phyloP scores from a whole-genome alignment of 2,329 filamentous ascomycete species.

The Ceratocystis harringtonii region DNA sequence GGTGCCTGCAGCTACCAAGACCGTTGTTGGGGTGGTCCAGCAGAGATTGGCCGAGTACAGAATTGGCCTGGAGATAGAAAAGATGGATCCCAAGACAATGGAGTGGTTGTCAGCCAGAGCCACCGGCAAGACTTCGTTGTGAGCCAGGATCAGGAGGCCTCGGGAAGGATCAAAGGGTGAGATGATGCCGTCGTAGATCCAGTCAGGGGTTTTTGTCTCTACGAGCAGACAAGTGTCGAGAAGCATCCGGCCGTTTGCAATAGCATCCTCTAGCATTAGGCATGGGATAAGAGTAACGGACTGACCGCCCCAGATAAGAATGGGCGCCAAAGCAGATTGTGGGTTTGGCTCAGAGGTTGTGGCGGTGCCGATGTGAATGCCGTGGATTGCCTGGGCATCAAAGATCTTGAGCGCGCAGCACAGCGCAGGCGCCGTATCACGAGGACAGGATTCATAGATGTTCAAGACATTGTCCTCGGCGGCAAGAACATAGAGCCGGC shows the following conservation, averaged over 20 bases:
- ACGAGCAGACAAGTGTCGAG: conserved; percentile 6
- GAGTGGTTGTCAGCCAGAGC: conserved; percentile 20
- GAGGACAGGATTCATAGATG: conserved; percentile 31
- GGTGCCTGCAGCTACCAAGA: conserved; percentile 76
- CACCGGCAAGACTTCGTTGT: conserved; percentile 61
- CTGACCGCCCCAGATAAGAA: conserved; percentile 58
- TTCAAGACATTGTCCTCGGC: conserved; percentile 46
- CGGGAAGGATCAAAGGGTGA: conserved; percentile 29
- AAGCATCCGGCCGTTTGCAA: not conserved
- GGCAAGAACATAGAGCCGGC: conserved; percentile 34
- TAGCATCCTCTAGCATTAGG: conserved; percentile 25
- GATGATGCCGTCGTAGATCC: conserved; percentile 56
- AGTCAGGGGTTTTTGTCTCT: conserved; percentile 42
- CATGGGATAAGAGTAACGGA: conserved; percentile 27
- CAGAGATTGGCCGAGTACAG: conserved; percentile 69
- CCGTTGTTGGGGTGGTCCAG: conserved; percentile 40
- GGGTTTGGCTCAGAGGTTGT: not conserved
- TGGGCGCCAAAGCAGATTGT: conserved; percentile 18
- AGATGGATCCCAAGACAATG: conserved; percentile 34
- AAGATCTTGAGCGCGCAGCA: conserved; percentile 41
- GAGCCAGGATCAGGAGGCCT: conserved; percentile 61
- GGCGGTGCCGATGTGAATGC: conserved; percentile 37
- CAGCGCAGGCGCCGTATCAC: conserved; percentile 24
- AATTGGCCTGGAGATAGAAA: conserved; percentile 61
- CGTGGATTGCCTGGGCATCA: conserved; percentile 55